Base-by-base conservation (phyloP, 306 rosid genomes). In the Trifolium repens region DNA sequence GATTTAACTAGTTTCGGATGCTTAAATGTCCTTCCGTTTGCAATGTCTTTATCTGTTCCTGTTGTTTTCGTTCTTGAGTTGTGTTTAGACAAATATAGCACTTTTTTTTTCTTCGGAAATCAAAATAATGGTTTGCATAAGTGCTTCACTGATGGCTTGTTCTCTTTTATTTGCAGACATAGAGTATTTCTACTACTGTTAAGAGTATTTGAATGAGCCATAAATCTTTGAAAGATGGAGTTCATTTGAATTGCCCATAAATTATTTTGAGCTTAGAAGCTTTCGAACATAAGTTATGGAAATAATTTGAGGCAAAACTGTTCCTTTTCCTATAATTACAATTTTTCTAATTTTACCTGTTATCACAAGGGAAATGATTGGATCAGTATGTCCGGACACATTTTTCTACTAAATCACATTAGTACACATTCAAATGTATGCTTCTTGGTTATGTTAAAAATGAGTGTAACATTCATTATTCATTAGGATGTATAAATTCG, bases 11-110 rank as follows among this genome's bases (percentile, higher is more conserved):
- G 67, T 61, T 30, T 32, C 44, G 5, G 22, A 32, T 15, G 19
- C 8, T 32, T 61, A 54, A 9, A 54, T 54, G 12, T 12, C 60
- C 12, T 54, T 54, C 26, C 14, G 8, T 54, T 8, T 13, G 13
- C 27, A 17, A 54, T 55, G 14, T 59, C 63, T 10, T 10, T 19
- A 55, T 59, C 9, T 2, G 4, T 59, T 27, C 8, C 0, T 5
- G 16, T 59, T 59, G 39, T 59, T 27, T 55, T 13, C 39, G 1
- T 59, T 59, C 16, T 26, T 11, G 65, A 12, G 37, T 59, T 26
- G 65, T 59, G 65, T 27, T 27, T 59, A 59, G 9, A 24, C 65
- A 19, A 27, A 59, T 58, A 26, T 58, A 58, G 64, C 37, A 58
- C 34, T 3, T 3, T 27, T 58, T 60, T 32, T 61, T 9, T 61